Conservation (phyloP, 345 rosid species). For the Gynandropsis gynandra region DNA sequence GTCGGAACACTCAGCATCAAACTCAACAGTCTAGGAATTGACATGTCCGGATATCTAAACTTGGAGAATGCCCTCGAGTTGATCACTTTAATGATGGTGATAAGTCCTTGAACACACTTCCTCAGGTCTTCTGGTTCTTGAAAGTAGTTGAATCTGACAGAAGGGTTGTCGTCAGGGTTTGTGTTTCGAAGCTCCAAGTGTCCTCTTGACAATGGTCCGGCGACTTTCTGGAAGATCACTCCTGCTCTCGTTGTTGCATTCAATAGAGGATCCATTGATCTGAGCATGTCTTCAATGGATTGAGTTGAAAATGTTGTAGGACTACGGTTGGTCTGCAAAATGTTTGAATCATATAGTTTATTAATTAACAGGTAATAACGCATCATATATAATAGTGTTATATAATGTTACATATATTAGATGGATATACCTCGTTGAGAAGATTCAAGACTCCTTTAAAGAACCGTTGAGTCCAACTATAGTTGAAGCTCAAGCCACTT, state of each 20-base stretch:
- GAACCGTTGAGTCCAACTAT: slow-evolving; percentile 33
- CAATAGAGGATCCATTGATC: slow-evolving; percentile 24
- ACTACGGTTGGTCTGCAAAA: slow-evolving; percentile 19
- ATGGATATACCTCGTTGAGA: slow-evolving; percentile 38
- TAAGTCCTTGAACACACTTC: slow-evolving; percentile 51
- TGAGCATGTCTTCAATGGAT: slow-evolving; percentile 30
- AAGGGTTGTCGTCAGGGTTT: slow-evolving; percentile 52
- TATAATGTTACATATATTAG: not conserved
- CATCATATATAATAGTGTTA: too few relatives aligned
- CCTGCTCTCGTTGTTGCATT: slow-evolving; percentile 44
- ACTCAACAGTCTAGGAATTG: slow-evolving; percentile 33
- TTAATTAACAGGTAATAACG: too few relatives aligned
- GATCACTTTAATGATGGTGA: slow-evolving; percentile 39
- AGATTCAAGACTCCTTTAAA: slow-evolving; percentile 25
- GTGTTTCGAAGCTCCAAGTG: slow-evolving; percentile 43
- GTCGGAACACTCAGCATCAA: slow-evolving; percentile 39
- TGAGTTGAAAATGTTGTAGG: slow-evolving; percentile 18
- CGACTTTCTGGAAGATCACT: slow-evolving; percentile 40
- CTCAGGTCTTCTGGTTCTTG: slow-evolving; percentile 54
- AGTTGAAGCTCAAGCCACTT: slow-evolving; percentile 46
- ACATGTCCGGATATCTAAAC: slow-evolving; percentile 34
- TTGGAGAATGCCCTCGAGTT: slow-evolving; percentile 42
- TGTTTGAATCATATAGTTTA: slow-evolving; percentile 6
- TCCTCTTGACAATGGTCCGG: slow-evolving; percentile 56
- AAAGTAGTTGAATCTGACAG: slow-evolving; percentile 66